phyloP scores from a whole-genome alignment of 2,329 filamentous ascomycete genomes.

The Trichoderma breve region DNA sequence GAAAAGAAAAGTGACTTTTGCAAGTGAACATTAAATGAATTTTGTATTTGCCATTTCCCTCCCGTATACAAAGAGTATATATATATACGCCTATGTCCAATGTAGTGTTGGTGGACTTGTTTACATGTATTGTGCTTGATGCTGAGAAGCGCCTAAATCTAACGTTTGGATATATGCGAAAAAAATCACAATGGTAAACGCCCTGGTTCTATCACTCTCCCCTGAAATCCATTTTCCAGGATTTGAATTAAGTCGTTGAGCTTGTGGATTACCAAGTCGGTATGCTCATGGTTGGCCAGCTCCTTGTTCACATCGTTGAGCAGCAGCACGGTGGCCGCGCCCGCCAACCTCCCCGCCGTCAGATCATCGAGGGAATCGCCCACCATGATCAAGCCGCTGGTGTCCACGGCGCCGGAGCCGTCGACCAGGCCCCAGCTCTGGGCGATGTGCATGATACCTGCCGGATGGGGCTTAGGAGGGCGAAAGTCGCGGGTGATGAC shows the following conservation, averaged over 20 bases:
- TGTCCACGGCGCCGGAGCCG: conserved; percentile 37
- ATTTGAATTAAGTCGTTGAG: conserved; percentile 75
- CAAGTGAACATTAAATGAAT: conserved; percentile 18
- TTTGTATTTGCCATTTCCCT: background rate
- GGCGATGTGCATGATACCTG: conserved; percentile 84
- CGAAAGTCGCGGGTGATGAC: conserved; percentile 81
- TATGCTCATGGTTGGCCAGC: conserved; percentile 69
- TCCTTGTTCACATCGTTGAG: conserved; percentile 76
- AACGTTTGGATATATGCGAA: background rate
- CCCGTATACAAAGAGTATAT: background rate
- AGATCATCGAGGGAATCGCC: conserved; percentile 91
- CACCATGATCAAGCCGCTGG: conserved; percentile 58
- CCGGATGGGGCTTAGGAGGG: conserved; percentile 84
- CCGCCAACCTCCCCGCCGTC: conserved; percentile 77
- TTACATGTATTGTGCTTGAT: background rate
- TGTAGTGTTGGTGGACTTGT: background rate
- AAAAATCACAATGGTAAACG: background rate
- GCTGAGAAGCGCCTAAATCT: conserved; percentile 10
- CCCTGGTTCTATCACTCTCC: conserved; percentile 35
- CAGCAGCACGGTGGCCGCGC: conserved; percentile 86
- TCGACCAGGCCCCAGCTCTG: conserved; percentile 63
- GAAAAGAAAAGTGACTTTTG: conserved; percentile 18
- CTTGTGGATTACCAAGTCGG: conserved; percentile 68
- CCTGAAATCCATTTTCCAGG: conserved; percentile 72
- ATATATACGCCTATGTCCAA: background rate